phyloP scores from a whole-genome alignment of 441 rosid species.

The Rhodomyrtus psidioides region DNA sequence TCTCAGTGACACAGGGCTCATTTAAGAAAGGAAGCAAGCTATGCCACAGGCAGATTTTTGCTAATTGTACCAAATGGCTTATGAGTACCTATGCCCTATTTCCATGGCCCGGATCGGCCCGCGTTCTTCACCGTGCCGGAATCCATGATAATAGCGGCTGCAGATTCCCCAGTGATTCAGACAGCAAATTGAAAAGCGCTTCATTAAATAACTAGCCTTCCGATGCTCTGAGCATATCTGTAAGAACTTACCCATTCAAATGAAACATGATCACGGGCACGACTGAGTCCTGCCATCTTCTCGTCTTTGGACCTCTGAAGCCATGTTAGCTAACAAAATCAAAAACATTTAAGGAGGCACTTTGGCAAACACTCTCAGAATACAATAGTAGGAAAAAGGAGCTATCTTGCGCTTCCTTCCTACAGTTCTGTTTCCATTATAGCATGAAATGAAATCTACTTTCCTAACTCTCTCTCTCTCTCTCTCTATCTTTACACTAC shows the following conservation, averaged over 20 bases:
- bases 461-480: neutral
- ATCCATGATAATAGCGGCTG: neutral
- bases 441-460: neutral
- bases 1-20: neutral
- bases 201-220: neutral
- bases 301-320: neutral
- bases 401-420: neutral
- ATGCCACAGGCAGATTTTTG: neutral
- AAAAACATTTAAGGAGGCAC: neutral
- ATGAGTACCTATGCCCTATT: neutral
- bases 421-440: neutral
- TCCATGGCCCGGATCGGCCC: neutral
- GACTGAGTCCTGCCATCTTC: neutral
- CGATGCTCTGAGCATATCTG: neutral
- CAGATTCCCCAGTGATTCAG: neutral
- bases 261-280: neutral
- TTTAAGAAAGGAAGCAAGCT: neutral
- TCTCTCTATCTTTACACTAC: conserved; percentile 9
- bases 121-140: neutral
- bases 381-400: neutral
- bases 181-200: neutral
- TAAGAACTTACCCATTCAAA: neutral
- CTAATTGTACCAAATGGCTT: neutral
- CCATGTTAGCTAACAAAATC: neutral
- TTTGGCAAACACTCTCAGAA: neutral